These are phyloP conservation scores for Podaxis sp. DNA, from an alignment of 768 basidiomycete species.

Conservation along the genomic window DNA sequence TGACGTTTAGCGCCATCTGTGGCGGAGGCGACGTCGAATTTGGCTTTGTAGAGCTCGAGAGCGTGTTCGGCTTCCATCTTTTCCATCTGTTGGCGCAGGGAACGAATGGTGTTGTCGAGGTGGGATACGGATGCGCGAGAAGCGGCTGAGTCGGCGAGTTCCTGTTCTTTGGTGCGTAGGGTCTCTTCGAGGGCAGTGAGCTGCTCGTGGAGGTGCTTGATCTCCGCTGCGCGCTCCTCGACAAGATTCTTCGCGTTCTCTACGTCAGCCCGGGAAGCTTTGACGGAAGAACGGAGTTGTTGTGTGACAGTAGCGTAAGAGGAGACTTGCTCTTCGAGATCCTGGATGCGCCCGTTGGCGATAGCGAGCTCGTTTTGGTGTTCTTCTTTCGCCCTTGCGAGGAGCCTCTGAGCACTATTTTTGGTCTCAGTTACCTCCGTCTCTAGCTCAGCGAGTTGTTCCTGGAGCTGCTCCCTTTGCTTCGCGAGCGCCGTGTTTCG, in stretches of 20 bases:
- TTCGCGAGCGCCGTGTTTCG: neutral
- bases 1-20: neutral
- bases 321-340: conserved; percentile 2
- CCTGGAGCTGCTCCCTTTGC: neutral
- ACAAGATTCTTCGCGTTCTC: neutral
- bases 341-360: neutral
- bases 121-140: neutral
- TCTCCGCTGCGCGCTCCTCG: neutral
- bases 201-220: neutral
- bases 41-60: neutral
- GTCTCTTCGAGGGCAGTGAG: neutral
- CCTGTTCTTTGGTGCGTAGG: conserved; percentile 4
- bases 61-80: neutral
- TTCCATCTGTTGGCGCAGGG: neutral
- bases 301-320: neutral
- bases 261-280: neutral
- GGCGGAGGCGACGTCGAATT: neutral
- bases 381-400: conserved; percentile 6
- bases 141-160: neutral
- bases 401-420: conserved; percentile 6
- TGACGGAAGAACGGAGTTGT: conserved; percentile 3
- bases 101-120: conserved; percentile 1
- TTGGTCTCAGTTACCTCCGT: neutral
- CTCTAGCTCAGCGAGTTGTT: neutral
- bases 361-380: neutral